Base-by-base conservation (phyloP, 2,329 filamentous ascomycete species). In the Ophiocordyceps polyrhachis-furcata region DNA sequence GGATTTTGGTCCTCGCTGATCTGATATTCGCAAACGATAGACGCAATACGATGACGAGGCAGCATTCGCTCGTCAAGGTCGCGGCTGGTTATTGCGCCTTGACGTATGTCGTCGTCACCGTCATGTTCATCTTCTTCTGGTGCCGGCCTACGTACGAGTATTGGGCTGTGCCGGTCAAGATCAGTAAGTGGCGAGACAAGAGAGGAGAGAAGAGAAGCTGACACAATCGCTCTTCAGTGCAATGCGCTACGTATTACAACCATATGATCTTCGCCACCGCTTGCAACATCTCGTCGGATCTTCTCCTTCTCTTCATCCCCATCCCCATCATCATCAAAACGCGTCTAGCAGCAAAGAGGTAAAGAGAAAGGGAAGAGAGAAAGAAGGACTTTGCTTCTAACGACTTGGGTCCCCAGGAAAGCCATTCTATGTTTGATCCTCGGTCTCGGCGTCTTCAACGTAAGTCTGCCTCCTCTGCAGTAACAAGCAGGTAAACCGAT, bases 351-450 rank as follows among this genome's bases (percentile, higher is more conserved):
- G 46, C 55, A 5, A 60, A 58, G 46, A 53, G 50, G 52, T 52
- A 11, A 9, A 40, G 9, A 14, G 21, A 23, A 23, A 23, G 21
- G 21, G 6, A 60, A 58, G 46, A 53, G 50, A 51, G 50, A 11
- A 5, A 40, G 9, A 14, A 21, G 21, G 19, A 6, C 4, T 6
- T 19, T 29, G 29, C 9, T 15, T n/a, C 44, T 45, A 37, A 44
- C 40, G 2, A 4, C 2, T 3, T 5, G 11, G 9, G 32, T n/a
- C 12, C 31, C 7, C 3, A 62, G 71, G 46, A 79, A 79, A 53
- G 43, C 70, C 1, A 64, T 73, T 0, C 59, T 79, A 0, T 64
- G 70, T 41, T 62, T 60, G 28, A 66, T 79, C 28, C 78, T 80
- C 54, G 62, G 67, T 2, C 61, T 79, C 2, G 76, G 76, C 1